Base-by-base conservation (phyloP, 192 early-diverging fungal genomes). In the Dissophora globulifera region DNA sequence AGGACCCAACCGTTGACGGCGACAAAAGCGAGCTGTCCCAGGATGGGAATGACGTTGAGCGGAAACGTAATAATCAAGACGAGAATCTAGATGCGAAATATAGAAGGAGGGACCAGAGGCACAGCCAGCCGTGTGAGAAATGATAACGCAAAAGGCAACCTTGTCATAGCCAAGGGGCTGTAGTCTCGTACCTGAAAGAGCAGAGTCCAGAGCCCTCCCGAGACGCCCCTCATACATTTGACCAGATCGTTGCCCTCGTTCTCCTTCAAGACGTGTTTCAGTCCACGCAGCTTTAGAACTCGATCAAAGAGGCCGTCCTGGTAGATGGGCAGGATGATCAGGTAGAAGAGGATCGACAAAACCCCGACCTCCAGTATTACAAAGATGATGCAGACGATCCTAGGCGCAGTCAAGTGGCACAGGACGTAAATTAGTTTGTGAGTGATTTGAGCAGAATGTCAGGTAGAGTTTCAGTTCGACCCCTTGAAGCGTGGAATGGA, bases 241-340 rank as follows among this genome's bases (percentile, higher is more conserved):
- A 59, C 52, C 25, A 82, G 20, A 50, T 81, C 78, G 25, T 63
- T 63, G 43, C 79, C 81, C 12, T 80, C 79, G 15, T 78, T 78
- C 27, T 49, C 58, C 25, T 83, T 64, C 22, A 88, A 72, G 53
- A 86, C 78, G 10, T 80, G 62, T 8, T 47, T 50, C 47, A 88
- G 17, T 1, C 85, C 86, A 32, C 78, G 62, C 23, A 82, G 50
- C 27, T 78, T 83, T 20, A 88, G 49, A 3, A 81, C 81, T 8
- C 79, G 71, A 45, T 90, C 89, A 63, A 89, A 89, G 2, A 89
- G 61, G 11, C 71, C 72, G 57, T 90, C 89, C 60, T 86, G 79
- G 40, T 83, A 86, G 10, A 87, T 74, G 23, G 89, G 88, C 11
- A 88, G 49, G 38, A 81, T 58, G 20, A 91, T 86, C 4, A 82